phyloP scores from a whole-genome alignment of 305 asterid genomes.

The Fraxinus platypoda region DNA sequence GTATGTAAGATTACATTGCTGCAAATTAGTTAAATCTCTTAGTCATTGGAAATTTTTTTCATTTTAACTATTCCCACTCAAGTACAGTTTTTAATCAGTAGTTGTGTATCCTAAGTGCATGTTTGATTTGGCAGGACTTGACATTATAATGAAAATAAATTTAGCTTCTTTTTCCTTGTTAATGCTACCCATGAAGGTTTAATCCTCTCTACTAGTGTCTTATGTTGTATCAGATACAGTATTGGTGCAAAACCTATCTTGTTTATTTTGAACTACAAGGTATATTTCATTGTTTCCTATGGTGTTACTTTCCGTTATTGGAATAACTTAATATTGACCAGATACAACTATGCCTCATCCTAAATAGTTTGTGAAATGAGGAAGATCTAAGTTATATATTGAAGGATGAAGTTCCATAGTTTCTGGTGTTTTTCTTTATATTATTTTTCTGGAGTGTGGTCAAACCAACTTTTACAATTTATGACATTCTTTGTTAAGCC shows the following conservation, averaged over 20 bases:
- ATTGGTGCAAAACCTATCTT: not conserved
- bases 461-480: not conserved
- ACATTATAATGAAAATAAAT: not conserved
- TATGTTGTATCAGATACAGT: not conserved
- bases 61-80: not conserved
- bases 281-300: not conserved
- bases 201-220: not conserved
- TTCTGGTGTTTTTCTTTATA: not conserved
- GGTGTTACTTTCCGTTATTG: not conserved
- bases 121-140: not conserved
- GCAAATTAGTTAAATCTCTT: not conserved
- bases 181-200: not conserved
- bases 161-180: not conserved
- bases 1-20: constrained; percentile 27
- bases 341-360: not conserved
- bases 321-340: not conserved
- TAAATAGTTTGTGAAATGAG: not conserved
- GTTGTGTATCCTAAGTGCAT: not conserved
- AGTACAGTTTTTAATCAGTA: not conserved
- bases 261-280: not conserved
- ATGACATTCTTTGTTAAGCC: not conserved
- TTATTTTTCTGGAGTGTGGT: not conserved
- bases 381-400: not conserved
- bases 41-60: not conserved
- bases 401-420: not conserved